These are phyloP conservation scores for Scheffersomyces stipitis DNA, from an alignment of 805 yeast species.

Conservation along the genomic window DNA sequence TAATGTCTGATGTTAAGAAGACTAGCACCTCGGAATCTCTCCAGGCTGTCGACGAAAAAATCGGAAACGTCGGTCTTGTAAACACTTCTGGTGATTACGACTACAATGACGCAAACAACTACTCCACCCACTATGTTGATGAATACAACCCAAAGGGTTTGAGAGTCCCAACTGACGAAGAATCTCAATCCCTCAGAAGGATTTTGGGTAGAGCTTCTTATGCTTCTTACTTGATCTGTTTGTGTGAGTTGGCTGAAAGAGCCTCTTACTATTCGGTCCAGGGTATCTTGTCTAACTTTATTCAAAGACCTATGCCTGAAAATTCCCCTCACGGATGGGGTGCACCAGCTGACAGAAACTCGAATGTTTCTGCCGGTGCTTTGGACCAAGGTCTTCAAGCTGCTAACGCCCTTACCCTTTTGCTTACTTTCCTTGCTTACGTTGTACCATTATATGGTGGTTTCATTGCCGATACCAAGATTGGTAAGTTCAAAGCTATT, in stretches of 20 bases:
- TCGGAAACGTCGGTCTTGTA: too few species aligned
- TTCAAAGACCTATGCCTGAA: conserved; percentile 51
- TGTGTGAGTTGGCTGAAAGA: conserved; percentile 51
- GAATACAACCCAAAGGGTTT: conserved; percentile 39
- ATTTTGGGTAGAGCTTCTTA: conserved; percentile 49
- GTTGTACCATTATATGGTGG: conserved; percentile 55
- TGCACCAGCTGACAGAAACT: conserved; percentile 25
- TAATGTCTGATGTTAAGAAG: too few species aligned
- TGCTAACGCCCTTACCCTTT: conserved; percentile 47
- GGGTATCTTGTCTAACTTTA: conserved; percentile 47
- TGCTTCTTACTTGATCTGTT: conserved; percentile 49
- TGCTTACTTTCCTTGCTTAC: conserved; percentile 50
- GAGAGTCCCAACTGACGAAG: conserved; percentile 30
- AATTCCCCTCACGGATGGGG: conserved; percentile 49
- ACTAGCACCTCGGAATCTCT: too few species aligned
- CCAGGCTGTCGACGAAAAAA: too few species aligned
- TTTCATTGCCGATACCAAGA: conserved; percentile 47
- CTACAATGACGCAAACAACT: conserved; percentile 15
- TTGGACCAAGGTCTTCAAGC: conserved; percentile 45
- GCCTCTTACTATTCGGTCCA: conserved; percentile 52
- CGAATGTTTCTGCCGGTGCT: conserved; percentile 49
- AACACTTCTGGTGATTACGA: too few species aligned
- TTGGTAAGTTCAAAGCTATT: conserved; percentile 49
- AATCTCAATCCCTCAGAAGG: conserved; percentile 26
- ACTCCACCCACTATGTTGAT: conserved; percentile 23